Conservation (phyloP, 2,329 filamentous ascomycete species). For the Colletotrichum horii region DNA sequence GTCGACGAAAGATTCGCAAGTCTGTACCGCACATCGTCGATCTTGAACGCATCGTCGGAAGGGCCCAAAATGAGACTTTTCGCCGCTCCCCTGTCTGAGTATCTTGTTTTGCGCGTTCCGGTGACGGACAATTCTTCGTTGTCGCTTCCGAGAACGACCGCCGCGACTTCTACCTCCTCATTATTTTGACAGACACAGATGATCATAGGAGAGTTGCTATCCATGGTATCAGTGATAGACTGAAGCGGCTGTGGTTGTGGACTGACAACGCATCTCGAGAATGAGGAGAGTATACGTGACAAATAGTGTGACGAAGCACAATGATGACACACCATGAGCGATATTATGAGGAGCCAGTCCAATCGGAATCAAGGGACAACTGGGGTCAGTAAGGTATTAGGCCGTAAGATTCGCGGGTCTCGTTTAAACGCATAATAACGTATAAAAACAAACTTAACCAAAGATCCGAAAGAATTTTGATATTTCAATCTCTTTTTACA, state of each 20-base stretch:
- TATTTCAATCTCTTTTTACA: too few relatives aligned
- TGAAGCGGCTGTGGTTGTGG: background rate
- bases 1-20: background rate
- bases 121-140: background rate
- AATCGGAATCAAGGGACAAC: background rate
- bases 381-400: background rate
- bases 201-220: background rate
- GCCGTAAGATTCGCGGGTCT: background rate
- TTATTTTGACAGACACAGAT: background rate
- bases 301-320: background rate
- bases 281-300: background rate
- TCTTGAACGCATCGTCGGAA: background rate
- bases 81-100: background rate
- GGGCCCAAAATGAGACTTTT: background rate
- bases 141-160: background rate
- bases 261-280: fast-evolving
- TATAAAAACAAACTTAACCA: background rate
- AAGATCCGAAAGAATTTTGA: too few relatives aligned
- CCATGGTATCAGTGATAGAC: background rate
- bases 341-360: background rate
- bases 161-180: background rate
- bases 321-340: background rate
- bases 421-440: background rate
- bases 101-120: background rate
- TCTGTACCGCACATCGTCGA: background rate